A percentile compares a stretch with the other conserved stretches of the same genome.
These are phyloP conservation scores for Lobosporangium transversale DNA, from an alignment of 192 early-diverging fungal genomes.

Conservation along the genomic window DNA sequence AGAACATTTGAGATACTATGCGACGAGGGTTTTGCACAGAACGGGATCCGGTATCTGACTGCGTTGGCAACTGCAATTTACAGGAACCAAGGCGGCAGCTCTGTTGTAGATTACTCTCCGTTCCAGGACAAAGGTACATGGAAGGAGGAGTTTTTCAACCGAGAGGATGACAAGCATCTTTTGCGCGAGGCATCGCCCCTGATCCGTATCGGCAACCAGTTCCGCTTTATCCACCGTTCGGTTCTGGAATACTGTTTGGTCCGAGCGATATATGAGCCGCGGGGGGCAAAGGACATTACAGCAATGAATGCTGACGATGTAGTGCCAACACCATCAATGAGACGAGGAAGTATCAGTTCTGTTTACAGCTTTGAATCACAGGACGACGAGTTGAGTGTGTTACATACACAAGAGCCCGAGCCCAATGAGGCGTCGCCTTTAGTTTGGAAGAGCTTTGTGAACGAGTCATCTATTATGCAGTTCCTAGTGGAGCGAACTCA, in stretches of 20 bases:
- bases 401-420: too few relatives aligned
- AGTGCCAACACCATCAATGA: not conserved
- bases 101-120: constrained; percentile 7
- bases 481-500: not conserved
- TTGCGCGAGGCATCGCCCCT: constrained; percentile 6
- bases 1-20: not conserved
- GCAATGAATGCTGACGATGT: not conserved
- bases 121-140: not conserved
- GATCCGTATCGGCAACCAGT: not conserved
- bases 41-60: constrained; percentile 20
- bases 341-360: not conserved
- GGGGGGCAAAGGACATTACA: too few relatives aligned
- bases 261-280: not conserved
- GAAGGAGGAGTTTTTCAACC: constrained; percentile 10
- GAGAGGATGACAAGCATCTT: not conserved
- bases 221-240: not conserved
- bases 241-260: not conserved
- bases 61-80: constrained; percentile 17
- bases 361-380: constrained; percentile 3
- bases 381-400: too few relatives aligned
- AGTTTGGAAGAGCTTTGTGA: too few relatives aligned
- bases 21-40: constrained; percentile 13
- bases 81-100: constrained; percentile 16
- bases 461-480: not conserved
- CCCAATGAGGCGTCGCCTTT: too few relatives aligned